Base-by-base conservation (phyloP, 257 asterid species). In the Solanum medicagineum region DNA sequence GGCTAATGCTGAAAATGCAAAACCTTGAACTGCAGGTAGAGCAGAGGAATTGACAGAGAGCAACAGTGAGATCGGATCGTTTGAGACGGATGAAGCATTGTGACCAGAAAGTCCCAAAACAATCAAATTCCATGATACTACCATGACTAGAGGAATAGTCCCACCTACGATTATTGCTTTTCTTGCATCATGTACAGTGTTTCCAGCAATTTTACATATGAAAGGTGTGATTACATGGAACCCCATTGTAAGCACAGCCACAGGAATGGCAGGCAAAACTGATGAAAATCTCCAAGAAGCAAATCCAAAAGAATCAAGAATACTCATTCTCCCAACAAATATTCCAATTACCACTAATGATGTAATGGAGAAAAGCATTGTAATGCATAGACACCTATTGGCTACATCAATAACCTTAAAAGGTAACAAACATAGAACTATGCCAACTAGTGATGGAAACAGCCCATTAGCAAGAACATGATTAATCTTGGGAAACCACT, bases 221-320 rank as follows among this genome's bases (percentile, higher is more conserved):
- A 89, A 89, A 22, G 91, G 89, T 70, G 91, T 89, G 73, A 87
- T 89, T 11, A 89, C 91, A 56, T 87, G 90, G 84, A 89, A 89
- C 13, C 91, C 91, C 73, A 89, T 55, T 56, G 91, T 89, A 42
- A 89, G 90, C 17, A 89, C 91, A 80, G 91, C 87, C 22, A 87
- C 86, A 47, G 91, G 91, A 47, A 89, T 84, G 60, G 90, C 90
- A 63, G 91, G 91, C 85, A 89, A 85, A 77, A 89, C 63, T 1
- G 90, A 59, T 29, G 91, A 68, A 87, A 81, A 40, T 8, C 54
- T 80, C 91, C 91, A 89, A 9, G 90, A 89, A 79, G 89, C 86
- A 55, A 69, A 62, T 29, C 79, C 63, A 87, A 89, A 89, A 16
- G 90, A 89, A 62, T 70, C 80, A 29, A 85, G 66, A 56, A 89